Percentiles rank a stretch among this genome's conserved stretches.
phyloP scores from a whole-genome alignment of 352 stramenopile genomes.

The Pythium inflatum region DNA sequence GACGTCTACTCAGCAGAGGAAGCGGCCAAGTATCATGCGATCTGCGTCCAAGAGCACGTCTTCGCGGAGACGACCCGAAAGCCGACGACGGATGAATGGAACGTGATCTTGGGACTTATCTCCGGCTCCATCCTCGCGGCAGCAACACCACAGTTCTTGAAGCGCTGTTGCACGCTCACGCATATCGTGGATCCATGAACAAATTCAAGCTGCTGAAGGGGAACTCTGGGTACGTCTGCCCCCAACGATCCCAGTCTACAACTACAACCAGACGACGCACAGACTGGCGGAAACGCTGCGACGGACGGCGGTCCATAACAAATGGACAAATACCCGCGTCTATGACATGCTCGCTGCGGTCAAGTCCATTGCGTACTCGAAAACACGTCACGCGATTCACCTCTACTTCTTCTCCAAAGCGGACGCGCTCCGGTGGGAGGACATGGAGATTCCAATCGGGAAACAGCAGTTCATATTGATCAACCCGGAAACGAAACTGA shows the following conservation, averaged over 20 bases:
- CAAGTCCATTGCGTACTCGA: conserved; percentile 18
- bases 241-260: no score
- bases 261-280: conserved; percentile 1
- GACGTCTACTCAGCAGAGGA: not conserved
- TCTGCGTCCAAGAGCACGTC: conserved; percentile 5
- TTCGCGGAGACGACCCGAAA: not conserved
- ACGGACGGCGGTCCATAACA: not conserved
- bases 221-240: conserved; percentile 14
- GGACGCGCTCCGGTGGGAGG: conserved; percentile 4
- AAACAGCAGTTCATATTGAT: not conserved
- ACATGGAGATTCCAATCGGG: conserved; percentile 6
- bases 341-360: not conserved
- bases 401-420: conserved; percentile 16
- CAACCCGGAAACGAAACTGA: conserved; percentile 2
- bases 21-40: not conserved
- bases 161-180: conserved; percentile 9
- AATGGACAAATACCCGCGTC: not conserved
- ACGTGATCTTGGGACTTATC: conserved; percentile 10
- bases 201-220: conserved; percentile 10
- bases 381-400: conserved; percentile 2
- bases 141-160: conserved; percentile 15
- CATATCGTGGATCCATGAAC: conserved; percentile 1
- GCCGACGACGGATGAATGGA: conserved; percentile 10
- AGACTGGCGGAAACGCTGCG: not conserved
- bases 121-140: conserved; percentile 6